phyloP scores from a whole-genome alignment of 2,329 filamentous ascomycete species.

The Simplicillium sp. region DNA sequence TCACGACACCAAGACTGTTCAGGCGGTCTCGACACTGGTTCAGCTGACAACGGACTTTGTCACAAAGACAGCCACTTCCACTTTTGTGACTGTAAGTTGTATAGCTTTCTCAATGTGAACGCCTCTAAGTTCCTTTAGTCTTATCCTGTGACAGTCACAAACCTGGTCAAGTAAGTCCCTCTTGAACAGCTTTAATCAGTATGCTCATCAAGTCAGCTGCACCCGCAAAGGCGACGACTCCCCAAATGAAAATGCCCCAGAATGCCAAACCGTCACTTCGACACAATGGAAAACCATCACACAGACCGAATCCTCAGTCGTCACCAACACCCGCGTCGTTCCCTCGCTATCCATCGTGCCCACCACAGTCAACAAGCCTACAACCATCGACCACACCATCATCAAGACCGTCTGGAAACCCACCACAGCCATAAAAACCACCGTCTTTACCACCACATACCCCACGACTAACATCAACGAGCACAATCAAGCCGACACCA shows the following conservation, averaged over 20 bases:
- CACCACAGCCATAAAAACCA: slow-evolving; percentile 4
- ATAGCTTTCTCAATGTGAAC: too few species aligned
- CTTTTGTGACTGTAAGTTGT: too few species aligned
- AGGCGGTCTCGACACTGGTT: too few species aligned
- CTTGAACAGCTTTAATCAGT: not conserved
- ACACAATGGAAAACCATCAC: slow-evolving; percentile 7
- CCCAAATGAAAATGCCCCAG: not conserved
- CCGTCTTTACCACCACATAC: slow-evolving; percentile 13
- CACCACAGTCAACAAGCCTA: slow-evolving; percentile 1
- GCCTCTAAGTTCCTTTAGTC: slow-evolving; percentile 4
- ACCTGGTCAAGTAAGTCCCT: slow-evolving; percentile 6
- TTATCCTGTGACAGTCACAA: slow-evolving; percentile 7
- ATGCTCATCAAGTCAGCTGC: slow-evolving; percentile 1
- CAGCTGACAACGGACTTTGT: too few species aligned
- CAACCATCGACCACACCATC: slow-evolving; percentile 2
- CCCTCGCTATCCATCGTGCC: slow-evolving; percentile 1
- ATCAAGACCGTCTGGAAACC: slow-evolving; percentile 5
- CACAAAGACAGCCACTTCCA: too few species aligned
- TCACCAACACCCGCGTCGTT: slow-evolving; percentile 8
- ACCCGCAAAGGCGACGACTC: slow-evolving; percentile 1
- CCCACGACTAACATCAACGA: slow-evolving; percentile 19
- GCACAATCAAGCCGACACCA: slow-evolving; percentile 10
- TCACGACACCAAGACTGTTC: too few species aligned
- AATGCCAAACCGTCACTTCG: slow-evolving; percentile 6
- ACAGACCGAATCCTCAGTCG: slow-evolving; percentile 1